These are phyloP conservation scores for Mitragyna speciosa DNA, from an alignment of 257 asterid genomes.

Conservation along the genomic window DNA sequence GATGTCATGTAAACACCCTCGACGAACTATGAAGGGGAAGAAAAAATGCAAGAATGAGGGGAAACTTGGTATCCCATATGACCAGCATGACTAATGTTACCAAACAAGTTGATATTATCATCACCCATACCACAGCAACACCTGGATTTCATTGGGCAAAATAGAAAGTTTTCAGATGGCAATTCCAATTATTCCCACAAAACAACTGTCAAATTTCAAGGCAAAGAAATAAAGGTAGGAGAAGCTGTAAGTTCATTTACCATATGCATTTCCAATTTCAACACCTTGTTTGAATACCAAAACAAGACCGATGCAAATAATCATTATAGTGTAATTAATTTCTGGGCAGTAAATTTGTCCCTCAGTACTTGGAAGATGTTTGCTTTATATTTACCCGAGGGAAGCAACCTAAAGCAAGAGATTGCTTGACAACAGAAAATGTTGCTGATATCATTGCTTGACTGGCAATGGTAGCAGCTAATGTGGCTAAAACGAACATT, in stretches of 20 bases:
- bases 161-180: not conserved
- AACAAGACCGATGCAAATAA: slow-evolving; percentile 63
- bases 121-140: slow-evolving; percentile 61
- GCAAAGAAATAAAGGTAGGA: not conserved
- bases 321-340: slow-evolving; percentile 70
- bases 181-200: no score
- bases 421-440: slow-evolving; percentile 75
- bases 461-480: slow-evolving; percentile 67
- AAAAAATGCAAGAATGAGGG: slow-evolving; percentile 40
- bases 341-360: slow-evolving; percentile 80
- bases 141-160: slow-evolving; percentile 20
- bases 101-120: slow-evolving; percentile 52
- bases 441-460: slow-evolving; percentile 70
- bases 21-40: slow-evolving; percentile 34
- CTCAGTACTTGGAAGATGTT: slow-evolving; percentile 56
- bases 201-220: no score
- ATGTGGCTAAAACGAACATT: slow-evolving; percentile 59
- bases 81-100: slow-evolving; percentile 53
- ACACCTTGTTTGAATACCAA: slow-evolving; percentile 49
- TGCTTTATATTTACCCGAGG: slow-evolving; percentile 78
- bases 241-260: slow-evolving; percentile 34
- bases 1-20: slow-evolving; percentile 53
- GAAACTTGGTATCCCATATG: slow-evolving; percentile 48
- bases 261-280: slow-evolving; percentile 68
- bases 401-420: slow-evolving; percentile 65